A percentile compares a stretch with the other conserved stretches of the same genome.
Evolutionary conservation across 2,329 filamentous ascomycete genomes (phyloP).

Genomic region (Chrysosporium keratinophilum): DNA sequence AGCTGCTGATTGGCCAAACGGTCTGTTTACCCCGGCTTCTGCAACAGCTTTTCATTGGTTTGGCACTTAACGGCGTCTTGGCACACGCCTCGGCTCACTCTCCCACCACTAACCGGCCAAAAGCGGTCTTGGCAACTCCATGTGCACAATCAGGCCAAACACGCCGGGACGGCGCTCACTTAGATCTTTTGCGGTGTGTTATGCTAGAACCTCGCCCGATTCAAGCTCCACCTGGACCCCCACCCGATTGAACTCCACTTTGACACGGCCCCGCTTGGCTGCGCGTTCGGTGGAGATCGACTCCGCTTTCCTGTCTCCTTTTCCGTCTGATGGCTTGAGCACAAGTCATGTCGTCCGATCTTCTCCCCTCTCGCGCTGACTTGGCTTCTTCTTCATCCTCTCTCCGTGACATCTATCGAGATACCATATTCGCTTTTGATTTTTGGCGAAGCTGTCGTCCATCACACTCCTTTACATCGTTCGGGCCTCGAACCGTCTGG

Average conservation of each 20-base stretch:
- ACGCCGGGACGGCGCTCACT: background rate
- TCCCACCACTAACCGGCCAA: background rate
- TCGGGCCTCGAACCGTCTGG: background rate
- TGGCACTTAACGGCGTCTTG: background rate
- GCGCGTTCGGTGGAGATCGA: conserved; percentile 1
- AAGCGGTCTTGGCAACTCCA: background rate
- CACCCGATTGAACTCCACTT: background rate
- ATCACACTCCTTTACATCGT: background rate
- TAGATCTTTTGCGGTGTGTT: too few relatives aligned
- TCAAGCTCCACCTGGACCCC: too few relatives aligned
- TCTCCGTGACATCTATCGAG: background rate
- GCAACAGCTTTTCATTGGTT: too few relatives aligned
- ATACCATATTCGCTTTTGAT: background rate
- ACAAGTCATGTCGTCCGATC: too few relatives aligned
- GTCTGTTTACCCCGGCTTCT: too few relatives aligned
- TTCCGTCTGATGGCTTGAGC: background rate
- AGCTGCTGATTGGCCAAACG: too few relatives aligned
- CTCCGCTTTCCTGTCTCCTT: background rate
- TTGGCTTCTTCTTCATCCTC: background rate
- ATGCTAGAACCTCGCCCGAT: too few relatives aligned
- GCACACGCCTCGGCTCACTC: background rate
- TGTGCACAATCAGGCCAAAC: background rate
- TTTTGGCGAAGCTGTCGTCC: background rate
- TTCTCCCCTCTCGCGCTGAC: background rate
- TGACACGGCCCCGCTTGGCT: background rate